Evolutionary conservation across 179 eudicot genomes (phyloP).

Genomic region (Amaranthus tricolor): DNA sequence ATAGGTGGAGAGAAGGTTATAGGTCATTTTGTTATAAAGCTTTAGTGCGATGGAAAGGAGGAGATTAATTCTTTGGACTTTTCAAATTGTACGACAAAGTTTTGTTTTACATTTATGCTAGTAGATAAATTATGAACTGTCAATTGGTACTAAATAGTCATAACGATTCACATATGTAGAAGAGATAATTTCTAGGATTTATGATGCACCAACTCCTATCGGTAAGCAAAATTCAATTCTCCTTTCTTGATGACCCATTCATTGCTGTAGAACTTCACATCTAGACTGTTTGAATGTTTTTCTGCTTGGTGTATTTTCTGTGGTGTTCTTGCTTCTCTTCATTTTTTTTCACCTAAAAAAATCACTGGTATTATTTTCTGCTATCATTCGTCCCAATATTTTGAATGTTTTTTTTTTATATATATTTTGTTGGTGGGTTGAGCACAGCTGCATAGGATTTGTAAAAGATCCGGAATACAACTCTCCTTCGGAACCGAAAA

Average conservation of each 20-base stretch:
- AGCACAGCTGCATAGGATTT: conserved; percentile 78
- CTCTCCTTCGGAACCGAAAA: conserved; percentile 61
- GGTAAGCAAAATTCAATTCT: background rate
- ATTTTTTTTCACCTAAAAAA: background rate
- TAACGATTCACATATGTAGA: background rate
- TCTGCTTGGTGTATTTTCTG: background rate
- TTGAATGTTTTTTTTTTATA: background rate
- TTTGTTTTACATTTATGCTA: background rate
- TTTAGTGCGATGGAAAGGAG: background rate
- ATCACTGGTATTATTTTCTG: background rate
- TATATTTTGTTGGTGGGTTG: conserved; percentile 26
- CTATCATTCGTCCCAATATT: background rate
- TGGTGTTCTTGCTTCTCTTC: background rate
- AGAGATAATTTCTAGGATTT: background rate
- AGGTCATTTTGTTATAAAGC: conserved; percentile 1
- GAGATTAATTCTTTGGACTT: background rate
- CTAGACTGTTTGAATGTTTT: background rate
- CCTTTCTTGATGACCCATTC: background rate
- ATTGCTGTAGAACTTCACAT: background rate
- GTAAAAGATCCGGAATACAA: conserved; percentile 68
- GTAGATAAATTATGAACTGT: background rate
- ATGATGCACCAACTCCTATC: conserved; percentile 3
- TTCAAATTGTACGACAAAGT: background rate
- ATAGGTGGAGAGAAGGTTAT: background rate
- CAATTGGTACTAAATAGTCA: background rate